A percentile compares a stretch with the other conserved stretches of the same genome.
Conservation (phyloP, 2,329 filamentous ascomycete species). For the Fusarium tjaetaba region DNA sequence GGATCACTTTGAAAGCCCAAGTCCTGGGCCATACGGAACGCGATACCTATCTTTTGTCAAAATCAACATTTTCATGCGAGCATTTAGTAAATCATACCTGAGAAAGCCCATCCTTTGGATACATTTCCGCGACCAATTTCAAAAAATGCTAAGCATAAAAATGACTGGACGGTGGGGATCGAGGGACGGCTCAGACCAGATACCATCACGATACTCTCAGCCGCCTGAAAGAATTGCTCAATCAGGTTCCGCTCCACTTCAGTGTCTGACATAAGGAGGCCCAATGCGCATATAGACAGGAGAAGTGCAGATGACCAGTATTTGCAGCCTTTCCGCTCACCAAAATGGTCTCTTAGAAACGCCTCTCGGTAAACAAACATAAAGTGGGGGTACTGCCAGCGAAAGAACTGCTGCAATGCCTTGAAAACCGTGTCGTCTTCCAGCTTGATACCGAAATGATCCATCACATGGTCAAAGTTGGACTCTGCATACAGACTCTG, state of each 20-base stretch:
- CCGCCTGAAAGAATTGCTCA: not conserved
- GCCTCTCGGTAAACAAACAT: conserved; percentile 5
- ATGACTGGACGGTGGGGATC: not conserved
- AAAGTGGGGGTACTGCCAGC: conserved; percentile 9
- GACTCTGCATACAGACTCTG: not conserved
- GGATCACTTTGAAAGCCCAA: not conserved
- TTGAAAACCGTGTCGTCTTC: not conserved
- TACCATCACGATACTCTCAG: conserved; percentile 1
- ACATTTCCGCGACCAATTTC: not conserved
- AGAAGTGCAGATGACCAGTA: conserved; percentile 8
- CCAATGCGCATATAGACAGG: not conserved
- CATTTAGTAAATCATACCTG: rapidly evolving
- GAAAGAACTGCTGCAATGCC: conserved; percentile 3
- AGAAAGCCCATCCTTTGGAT: conserved; percentile 1
- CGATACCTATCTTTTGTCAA: not conserved
- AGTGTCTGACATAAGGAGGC: not conserved
- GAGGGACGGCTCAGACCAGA: not conserved
- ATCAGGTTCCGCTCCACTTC: not conserved
- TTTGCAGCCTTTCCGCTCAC: not conserved
- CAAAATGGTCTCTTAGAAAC: conserved; percentile 7
- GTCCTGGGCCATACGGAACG: conserved; percentile 4
- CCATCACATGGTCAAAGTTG: conserved; percentile 1
- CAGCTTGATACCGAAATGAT: conserved; percentile 6
- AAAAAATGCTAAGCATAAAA: not conserved
- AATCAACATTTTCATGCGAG: rapidly evolving